Conservation (phyloP, 352 stramenopile genomes). For the Phytophthora meadii region DNA sequence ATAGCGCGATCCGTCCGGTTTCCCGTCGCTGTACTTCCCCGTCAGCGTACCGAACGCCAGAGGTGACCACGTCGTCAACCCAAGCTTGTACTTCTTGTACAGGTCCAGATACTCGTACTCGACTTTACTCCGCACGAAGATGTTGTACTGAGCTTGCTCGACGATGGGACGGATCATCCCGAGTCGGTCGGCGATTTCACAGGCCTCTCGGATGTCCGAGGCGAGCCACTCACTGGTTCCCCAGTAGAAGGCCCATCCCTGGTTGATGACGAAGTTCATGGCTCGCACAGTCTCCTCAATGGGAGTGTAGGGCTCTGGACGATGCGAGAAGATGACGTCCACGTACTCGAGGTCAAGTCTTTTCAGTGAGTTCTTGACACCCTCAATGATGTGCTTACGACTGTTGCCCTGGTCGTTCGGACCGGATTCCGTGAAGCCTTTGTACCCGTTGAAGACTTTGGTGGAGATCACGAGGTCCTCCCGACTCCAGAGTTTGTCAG, state of each 20-base stretch:
- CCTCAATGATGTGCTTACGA: slow-evolving; percentile 12
- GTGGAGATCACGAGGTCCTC: too few species aligned
- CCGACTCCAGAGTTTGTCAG: too few species aligned
- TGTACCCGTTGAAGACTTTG: too few species aligned
- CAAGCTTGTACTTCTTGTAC: slow-evolving; percentile 32
- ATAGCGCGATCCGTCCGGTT: slow-evolving; percentile 25
- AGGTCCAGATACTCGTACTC: slow-evolving; percentile 31
- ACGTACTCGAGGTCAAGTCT: slow-evolving; percentile 6
- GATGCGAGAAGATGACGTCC: slow-evolving; percentile 8
- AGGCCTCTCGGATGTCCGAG: slow-evolving; percentile 6
- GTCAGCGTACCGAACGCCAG: slow-evolving; percentile 9
- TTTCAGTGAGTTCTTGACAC: slow-evolving; percentile 1
- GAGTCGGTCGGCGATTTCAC: slow-evolving; percentile 5
- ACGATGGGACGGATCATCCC: slow-evolving; percentile 6
- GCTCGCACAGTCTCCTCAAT: slow-evolving; percentile 5
- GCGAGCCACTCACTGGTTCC: slow-evolving; percentile 7
- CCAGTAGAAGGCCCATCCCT: slow-evolving; percentile 16
- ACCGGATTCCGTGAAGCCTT: slow-evolving; percentile 1
- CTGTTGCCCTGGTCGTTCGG: slow-evolving; percentile 5
- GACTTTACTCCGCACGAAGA: slow-evolving; percentile 10
- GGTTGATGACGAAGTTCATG: slow-evolving; percentile 10
- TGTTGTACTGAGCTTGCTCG: slow-evolving; percentile 12
- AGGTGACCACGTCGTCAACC: slow-evolving; percentile 6
- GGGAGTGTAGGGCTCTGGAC: slow-evolving; percentile 2
- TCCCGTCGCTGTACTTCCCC: slow-evolving; percentile 15